Evolutionary conservation across 257 asterid species (phyloP), one percentile per base, ranked within the genome.

Genomic region (Gentiana macrophylla): DNA sequence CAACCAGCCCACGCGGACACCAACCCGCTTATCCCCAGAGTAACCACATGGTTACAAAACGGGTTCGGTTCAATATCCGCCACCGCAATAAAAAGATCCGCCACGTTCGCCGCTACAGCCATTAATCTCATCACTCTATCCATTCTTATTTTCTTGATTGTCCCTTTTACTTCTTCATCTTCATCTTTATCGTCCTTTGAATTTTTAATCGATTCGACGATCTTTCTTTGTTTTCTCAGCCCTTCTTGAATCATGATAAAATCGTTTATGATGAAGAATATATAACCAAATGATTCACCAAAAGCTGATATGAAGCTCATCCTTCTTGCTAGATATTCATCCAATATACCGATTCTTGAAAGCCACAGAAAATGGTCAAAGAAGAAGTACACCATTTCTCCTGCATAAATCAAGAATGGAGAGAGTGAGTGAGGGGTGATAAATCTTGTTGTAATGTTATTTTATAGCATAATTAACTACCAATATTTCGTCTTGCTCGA

Each of bases 1-100:
- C 96, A 91, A 34, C 98, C 98, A 65, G 98, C 95, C 98, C 98
- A 87, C 37, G 98, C 95, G 38, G 98, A 91, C 51, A 91, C 94
- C 76, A 91, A 61, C 0, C 98, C 98, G 59, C 98, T 84, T 48
- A 87, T 82, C 32, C 96, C 96, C 1, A 87, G 76, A 12, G 95
- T 87, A 37, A 91, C 78, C 12, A 85, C 76, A 59, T 91, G 96
- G 73, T 70, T 67, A 52, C 96, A 91, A 37, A 91, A 87, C 2
- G 95, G 98, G 63, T 91, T 91, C 3, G 96, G 98, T 62, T 91
- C 94, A 46, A 91, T 81, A 52, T 91, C 96, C 11, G 96, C 96
- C 72, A 87, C 9, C 0, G 72, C 98, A 43, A 91, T 91, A 0
- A 87, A 32, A 71, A 87, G 77, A 67, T 87, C 96, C 2, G 96